Evolutionary conservation across 805 yeast species (phyloP), one percentile per base, ranked within the genome.

Genomic region (Millerago galiae): DNA sequence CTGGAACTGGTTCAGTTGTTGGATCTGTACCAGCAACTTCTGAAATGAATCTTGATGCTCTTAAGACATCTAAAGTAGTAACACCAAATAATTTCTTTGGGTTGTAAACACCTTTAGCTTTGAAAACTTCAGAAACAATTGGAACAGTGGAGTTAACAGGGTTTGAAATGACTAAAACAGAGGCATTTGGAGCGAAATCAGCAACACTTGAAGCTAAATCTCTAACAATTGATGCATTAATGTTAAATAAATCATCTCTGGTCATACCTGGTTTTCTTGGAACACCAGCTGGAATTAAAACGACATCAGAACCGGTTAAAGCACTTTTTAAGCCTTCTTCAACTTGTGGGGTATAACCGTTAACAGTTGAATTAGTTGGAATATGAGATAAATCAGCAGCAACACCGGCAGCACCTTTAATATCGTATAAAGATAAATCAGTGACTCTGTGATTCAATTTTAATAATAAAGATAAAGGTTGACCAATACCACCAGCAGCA

Each of bases 221-320:
- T 50, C 75, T 74, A 47, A 89, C 82, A 60, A 89, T 89, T 29
- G 82, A 77, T 8, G 95, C 93, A 60, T 86, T 86, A 65, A 83
- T 83, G 65, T 77, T 76, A 74, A 86, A 85, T 60, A 86, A 74
- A 56, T 86, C 95, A 62, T 85, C 95, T 67, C 95, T 80, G 46
- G 95, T 83, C 95, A 86, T 86, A 44, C 95, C 95, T 34, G 95
- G 95, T 70, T 87, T 87, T 71, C 95, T 81, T 58, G 95, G 95
- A 33, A 86, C 82, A 49, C 95, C 95, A 29, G 95, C 95, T 38
- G 95, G 95, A 54, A 68, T 67, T 40, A 66, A 55, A 42, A 50
- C 67, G 51, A 46, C 51, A 55, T 83, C 89, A 41, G 76, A 69
- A 54, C 73, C 77, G 47, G 44, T 34, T 21, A 55, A 45, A 1